These are phyloP conservation scores for Gymnopus androsaceus DNA, from an alignment of 1,284 basidiomycete genomes.

Conservation along the genomic window DNA sequence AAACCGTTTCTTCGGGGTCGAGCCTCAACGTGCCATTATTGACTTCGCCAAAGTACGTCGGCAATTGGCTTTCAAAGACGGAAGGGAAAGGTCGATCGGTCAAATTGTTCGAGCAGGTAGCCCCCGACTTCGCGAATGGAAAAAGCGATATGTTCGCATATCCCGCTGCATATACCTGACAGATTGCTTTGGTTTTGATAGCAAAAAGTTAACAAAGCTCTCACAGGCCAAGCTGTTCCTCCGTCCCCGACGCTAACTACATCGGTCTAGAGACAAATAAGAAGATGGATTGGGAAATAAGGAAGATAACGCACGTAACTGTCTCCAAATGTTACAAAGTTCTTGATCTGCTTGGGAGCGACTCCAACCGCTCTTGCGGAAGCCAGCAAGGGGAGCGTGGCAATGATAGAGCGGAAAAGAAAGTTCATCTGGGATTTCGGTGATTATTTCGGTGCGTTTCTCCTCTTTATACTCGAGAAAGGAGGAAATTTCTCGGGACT, in stretches of 20 bases:
- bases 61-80: slow-evolving; percentile 44
- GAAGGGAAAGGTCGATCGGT: slow-evolving; percentile 45
- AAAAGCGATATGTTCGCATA: slow-evolving; percentile 39
- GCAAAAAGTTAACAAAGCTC: background rate
- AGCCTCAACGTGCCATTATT: slow-evolving; percentile 32
- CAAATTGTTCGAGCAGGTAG: slow-evolving; percentile 47
- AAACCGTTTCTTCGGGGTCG: slow-evolving; percentile 37
- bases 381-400: background rate
- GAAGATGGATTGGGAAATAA: too few relatives aligned
- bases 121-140: slow-evolving; percentile 46
- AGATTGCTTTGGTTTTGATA: background rate
- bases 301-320: too few relatives aligned
- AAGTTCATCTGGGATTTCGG: slow-evolving; percentile 1
- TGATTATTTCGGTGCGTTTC: background rate
- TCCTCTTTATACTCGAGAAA: background rate
- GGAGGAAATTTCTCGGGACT: background rate
- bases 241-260: slow-evolving; percentile 16
- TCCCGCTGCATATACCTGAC: slow-evolving; percentile 23
- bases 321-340: slow-evolving; percentile 48
- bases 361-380: slow-evolving; percentile 7
- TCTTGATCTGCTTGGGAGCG: slow-evolving; percentile 29
- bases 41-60: slow-evolving; percentile 33
- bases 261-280: too few relatives aligned
- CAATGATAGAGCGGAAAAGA: background rate
- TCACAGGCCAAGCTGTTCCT: slow-evolving; percentile 37